Percentiles rank a stretch among this genome's conserved stretches.
These are phyloP conservation scores for Saxophila tyrrhenica DNA, from an alignment of 495 filamentous ascomycete species.

Conservation along the genomic window DNA sequence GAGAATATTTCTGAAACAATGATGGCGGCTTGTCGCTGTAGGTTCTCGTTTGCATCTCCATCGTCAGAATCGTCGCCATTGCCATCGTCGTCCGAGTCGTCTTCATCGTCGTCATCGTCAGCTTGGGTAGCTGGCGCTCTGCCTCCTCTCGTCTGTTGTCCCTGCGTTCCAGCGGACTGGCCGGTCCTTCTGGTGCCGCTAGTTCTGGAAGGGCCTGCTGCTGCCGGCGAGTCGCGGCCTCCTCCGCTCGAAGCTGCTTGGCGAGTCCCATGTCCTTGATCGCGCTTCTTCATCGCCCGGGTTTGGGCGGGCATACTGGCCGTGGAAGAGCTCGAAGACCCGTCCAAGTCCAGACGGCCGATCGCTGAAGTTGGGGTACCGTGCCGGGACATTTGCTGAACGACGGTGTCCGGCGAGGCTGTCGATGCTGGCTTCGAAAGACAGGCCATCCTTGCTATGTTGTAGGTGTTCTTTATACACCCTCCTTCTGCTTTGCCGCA, in stretches of 20 bases:
- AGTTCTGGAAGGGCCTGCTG: background rate
- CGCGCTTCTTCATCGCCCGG: background rate
- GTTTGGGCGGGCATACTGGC: constrained; percentile 1
- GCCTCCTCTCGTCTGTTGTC: background rate
- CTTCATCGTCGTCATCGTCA: background rate
- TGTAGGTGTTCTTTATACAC: background rate
- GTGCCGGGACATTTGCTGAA: constrained; percentile 3
- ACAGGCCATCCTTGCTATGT: background rate
- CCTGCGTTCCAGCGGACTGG: background rate
- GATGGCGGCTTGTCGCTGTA: background rate
- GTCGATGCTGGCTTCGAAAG: background rate
- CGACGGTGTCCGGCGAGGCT: background rate
- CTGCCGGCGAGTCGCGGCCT: background rate
- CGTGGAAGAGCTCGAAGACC: background rate
- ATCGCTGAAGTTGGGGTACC: constrained; percentile 1
- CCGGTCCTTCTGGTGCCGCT: background rate
- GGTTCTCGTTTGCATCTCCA: background rate
- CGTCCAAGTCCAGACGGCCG: background rate
- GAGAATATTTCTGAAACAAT: background rate
- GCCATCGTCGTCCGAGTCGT: constrained; percentile 1
- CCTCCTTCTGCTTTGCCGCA: background rate
- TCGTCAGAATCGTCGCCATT: background rate
- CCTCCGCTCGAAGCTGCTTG: background rate
- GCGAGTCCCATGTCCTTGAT: background rate
- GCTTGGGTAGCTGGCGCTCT: background rate